These are phyloP conservation scores for Trifolium subterraneum DNA, from an alignment of 306 rosid genomes.

Conservation along the genomic window DNA sequence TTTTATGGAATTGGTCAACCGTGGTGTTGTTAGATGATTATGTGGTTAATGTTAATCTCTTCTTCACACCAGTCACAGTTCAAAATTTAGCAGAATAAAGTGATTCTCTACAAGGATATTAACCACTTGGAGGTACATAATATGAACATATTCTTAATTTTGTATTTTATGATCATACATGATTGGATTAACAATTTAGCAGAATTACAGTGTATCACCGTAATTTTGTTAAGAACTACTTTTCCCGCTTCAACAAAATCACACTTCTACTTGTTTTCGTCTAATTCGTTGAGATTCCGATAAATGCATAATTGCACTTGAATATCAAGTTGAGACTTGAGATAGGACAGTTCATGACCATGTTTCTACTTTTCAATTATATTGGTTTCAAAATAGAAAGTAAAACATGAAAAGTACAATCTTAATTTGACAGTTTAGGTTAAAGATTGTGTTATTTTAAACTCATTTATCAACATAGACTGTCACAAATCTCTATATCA, in stretches of 20 bases:
- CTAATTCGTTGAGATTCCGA: not conserved
- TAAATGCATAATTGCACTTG: not conserved
- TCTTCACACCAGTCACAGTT: conserved; percentile 45
- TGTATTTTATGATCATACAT: not conserved
- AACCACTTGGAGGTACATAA: conserved; percentile 45
- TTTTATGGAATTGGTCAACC: conserved; percentile 54
- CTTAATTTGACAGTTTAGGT: not conserved
- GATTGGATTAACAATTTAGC: not conserved
- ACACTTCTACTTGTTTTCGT: no score
- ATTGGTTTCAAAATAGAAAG: not conserved
- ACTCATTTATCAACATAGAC: not conserved
- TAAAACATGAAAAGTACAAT: not conserved
- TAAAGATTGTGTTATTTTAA: not conserved
- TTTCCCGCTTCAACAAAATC: no score
- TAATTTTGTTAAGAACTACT: not conserved
- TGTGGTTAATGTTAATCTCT: conserved; percentile 31
- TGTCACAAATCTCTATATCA: not conserved
- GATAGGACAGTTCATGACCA: not conserved
- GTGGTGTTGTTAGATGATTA: conserved; percentile 43
- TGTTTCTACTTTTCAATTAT: not conserved
- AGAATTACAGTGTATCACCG: not conserved
- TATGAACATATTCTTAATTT: not conserved
- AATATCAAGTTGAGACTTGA: not conserved
- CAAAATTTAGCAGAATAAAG: conserved; percentile 40
- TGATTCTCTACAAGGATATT: conserved; percentile 33